Evolutionary conservation across 495 filamentous ascomycete genomes (phyloP).

Genomic region (Aspergillus mulundensis): DNA sequence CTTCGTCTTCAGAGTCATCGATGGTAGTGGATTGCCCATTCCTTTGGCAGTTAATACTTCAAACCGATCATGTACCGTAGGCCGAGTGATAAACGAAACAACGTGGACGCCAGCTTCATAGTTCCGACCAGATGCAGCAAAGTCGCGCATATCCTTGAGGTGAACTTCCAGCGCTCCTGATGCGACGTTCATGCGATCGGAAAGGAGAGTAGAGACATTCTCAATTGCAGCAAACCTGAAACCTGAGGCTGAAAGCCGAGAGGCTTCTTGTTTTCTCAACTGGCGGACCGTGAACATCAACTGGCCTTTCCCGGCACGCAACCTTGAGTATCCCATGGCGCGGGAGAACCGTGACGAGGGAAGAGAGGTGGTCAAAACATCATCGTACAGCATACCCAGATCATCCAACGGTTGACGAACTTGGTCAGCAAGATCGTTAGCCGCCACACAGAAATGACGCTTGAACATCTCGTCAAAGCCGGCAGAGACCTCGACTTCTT

Average conservation of each 20-base stretch:
- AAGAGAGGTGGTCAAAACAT: conserved; percentile 64
- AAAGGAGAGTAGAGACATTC: conserved; percentile 64
- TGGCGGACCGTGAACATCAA: conserved; percentile 76
- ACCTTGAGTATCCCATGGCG: conserved; percentile 32
- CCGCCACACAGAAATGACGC: conserved; percentile 82
- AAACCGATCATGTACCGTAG: conserved; percentile 62
- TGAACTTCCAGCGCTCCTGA: conserved; percentile 48
- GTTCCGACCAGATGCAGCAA: conserved; percentile 46
- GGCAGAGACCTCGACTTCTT: conserved; percentile 37
- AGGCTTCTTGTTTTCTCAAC: conserved; percentile 53
- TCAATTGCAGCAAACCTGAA: conserved; percentile 69
- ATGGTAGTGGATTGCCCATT: conserved; percentile 64
- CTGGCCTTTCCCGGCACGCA: conserved; percentile 60
- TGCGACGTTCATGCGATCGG: conserved; percentile 67
- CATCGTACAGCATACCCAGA: conserved; percentile 73
- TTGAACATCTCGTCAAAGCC: conserved; percentile 76
- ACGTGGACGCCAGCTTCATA: conserved; percentile 68
- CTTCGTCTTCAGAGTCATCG: conserved; percentile 52
- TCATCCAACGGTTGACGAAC: conserved; percentile 58
- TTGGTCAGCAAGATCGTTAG: conserved; percentile 63
- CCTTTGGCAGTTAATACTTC: conserved; percentile 69
- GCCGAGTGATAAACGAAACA: conserved; percentile 68
- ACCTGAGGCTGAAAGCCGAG: conserved; percentile 63
- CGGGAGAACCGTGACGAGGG: conserved; percentile 32
- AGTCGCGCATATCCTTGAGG: conserved; percentile 58